Base-by-base conservation (phyloP, 2,329 filamentous ascomycete genomes). In the Botryotinia narcissicola region DNA sequence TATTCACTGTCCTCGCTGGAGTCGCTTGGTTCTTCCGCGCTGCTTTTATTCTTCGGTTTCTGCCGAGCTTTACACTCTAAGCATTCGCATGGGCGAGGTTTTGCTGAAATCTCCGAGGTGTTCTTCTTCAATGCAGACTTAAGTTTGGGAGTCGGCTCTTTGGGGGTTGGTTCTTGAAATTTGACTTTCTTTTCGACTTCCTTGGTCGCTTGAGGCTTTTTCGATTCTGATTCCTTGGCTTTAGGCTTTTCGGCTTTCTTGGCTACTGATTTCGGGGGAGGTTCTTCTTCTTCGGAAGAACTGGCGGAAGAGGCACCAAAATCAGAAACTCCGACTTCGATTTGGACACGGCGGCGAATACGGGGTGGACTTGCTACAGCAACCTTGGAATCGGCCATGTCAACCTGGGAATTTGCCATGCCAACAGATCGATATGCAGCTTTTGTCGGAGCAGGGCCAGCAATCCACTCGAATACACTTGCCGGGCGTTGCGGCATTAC, bases 121-220 rank as follows among this genome's bases (percentile, higher is more conserved):
- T 25, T 62, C 25, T 67, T 72, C 29, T 72, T 72, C 44, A 72
- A 35, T 51, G 46, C 70, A 18, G 70, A 66, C 62, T 72, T 72
- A 22, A 66, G 46, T 57, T 72, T 72, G 18, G 66, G 66, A 3
- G 12, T n/a, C 40, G 70, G 60, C 22, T 54, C 61, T n/a, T 37
- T n/a, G 48, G 48, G 25, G 12, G 25, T n/a, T 32, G 70, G 70
- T 16, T 54, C 62, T n/a, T 67, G 25, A 42, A 72, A 72, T 44
- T 66, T 63, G 12, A 72, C 70, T 42, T 57, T 72, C 37, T 72
- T 67, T 6, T 67, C 46, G 5, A 57, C 60, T 66, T 72, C 29
- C 29, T 68, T 54, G 6, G 35, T 14, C n/a, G 46, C 32, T 29
- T 68, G 64, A 3, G 46, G 18, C 46, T 54, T 25, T 22, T 54